These are phyloP conservation scores for Actinomortierella wolfii DNA, from an alignment of 371 early-diverging fungal species.

Conservation along the genomic window DNA sequence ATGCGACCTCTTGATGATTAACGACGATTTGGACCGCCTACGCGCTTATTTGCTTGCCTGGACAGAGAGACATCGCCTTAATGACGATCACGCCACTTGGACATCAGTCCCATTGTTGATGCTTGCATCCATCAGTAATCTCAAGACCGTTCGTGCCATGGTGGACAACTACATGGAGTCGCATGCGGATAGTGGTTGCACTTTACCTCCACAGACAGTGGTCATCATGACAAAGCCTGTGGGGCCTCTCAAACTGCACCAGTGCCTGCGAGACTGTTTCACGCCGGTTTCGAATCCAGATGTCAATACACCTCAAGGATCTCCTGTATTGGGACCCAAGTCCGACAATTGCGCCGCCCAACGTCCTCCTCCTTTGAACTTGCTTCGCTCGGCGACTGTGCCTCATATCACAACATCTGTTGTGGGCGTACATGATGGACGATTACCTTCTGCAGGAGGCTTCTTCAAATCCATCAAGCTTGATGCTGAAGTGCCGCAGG, in stretches of 20 bases:
- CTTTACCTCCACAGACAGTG: slow-evolving; percentile 26
- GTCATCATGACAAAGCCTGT: slow-evolving; percentile 40
- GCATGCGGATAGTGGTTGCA: slow-evolving; percentile 17
- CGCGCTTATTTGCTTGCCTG: slow-evolving; percentile 24
- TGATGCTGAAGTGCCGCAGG: slow-evolving; percentile 8
- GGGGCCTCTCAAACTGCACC: slow-evolving; percentile 34
- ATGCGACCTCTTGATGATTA: slow-evolving; percentile 32
- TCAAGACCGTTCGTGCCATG: slow-evolving; percentile 15
- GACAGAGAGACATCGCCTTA: slow-evolving; percentile 10
- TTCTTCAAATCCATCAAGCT: slow-evolving; percentile 21
- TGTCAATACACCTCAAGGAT: slow-evolving; percentile 26
- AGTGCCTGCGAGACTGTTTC: slow-evolving; percentile 43
- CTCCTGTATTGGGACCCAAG: slow-evolving; percentile 9
- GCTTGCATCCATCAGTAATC: slow-evolving; percentile 16
- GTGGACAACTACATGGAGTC: slow-evolving; percentile 33
- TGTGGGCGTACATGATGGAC: slow-evolving; percentile 21
- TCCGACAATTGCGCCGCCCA: not conserved
- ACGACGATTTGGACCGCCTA: slow-evolving; percentile 32
- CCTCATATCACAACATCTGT: slow-evolving; percentile 28
- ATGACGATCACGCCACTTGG: not conserved
- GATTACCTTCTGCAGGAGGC: slow-evolving; percentile 23
- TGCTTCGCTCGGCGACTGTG: slow-evolving; percentile 33
- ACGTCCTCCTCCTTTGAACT: slow-evolving; percentile 11
- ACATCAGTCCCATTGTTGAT: slow-evolving; percentile 26
- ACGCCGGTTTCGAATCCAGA: slow-evolving; percentile 28